These are phyloP conservation scores for Musa acuminata DNA, from an alignment of 176 grass and related monocot genomes.

Conservation along the genomic window DNA sequence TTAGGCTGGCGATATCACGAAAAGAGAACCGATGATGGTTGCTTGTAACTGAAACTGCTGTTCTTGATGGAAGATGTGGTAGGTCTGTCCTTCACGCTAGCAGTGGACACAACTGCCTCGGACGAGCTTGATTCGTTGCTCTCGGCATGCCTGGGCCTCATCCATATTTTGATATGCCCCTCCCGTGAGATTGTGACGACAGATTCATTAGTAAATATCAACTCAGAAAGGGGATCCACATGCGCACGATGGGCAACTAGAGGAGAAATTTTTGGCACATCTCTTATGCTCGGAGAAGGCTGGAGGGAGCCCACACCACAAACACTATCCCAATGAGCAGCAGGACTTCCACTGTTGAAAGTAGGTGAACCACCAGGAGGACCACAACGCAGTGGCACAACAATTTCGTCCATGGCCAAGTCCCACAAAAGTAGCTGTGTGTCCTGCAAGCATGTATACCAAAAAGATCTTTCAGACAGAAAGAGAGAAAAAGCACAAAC, in stretches of 20 bases:
- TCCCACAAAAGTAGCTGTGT: slow-evolving; percentile 89
- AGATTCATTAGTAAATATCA: slow-evolving; percentile 75
- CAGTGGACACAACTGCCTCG: slow-evolving; percentile 28
- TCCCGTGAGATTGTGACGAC: slow-evolving; percentile 66
- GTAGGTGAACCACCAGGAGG: slow-evolving; percentile 60
- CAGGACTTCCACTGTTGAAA: slow-evolving; percentile 59
- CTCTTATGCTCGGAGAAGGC: slow-evolving; percentile 73
- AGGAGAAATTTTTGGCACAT: slow-evolving; percentile 82
- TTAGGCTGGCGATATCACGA: slow-evolving; percentile 26
- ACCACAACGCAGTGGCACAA: slow-evolving; percentile 46
- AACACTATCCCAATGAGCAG: slow-evolving; percentile 71
- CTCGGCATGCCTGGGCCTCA: slow-evolving; percentile 39
- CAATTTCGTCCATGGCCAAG: slow-evolving; percentile 75
- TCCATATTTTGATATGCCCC: slow-evolving; percentile 77
- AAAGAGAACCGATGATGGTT: slow-evolving; percentile 53
- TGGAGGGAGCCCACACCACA: slow-evolving; percentile 60
- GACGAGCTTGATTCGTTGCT: slow-evolving; percentile 40
- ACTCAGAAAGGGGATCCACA: slow-evolving; percentile 54
- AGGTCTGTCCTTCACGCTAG: slow-evolving; percentile 48
- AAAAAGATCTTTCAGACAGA: slow-evolving; percentile 3
- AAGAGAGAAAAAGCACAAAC: slow-evolving; percentile 14
- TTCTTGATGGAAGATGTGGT: slow-evolving; percentile 31
- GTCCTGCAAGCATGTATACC: slow-evolving; percentile 43
- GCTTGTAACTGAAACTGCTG: slow-evolving; percentile 39
- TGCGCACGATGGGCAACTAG: slow-evolving; percentile 62